Base-by-base conservation (phyloP, 768 basidiomycete genomes). In the Leccinum truebloodii region DNA sequence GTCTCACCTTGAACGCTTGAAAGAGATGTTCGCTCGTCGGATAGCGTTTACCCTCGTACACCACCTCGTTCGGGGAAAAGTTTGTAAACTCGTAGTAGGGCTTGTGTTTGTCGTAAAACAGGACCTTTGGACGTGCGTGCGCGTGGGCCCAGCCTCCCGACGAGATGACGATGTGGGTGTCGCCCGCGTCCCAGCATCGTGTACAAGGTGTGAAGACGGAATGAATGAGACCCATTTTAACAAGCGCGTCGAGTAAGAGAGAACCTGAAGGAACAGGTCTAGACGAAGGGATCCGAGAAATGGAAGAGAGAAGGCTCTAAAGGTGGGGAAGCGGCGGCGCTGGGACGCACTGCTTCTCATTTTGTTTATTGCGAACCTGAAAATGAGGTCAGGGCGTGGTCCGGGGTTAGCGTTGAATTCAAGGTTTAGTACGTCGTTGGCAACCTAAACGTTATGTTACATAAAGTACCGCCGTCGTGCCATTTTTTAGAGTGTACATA, bases 1-100 rank as follows among this genome's bases (percentile, higher is more conserved):
- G 22, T 18, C 70, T n/a, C 58, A 84, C 87, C 72, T 89, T 90
- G 77, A 88, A 86, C 0, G 89, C 87, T 66, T 90, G 88, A 65
- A 89, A 90, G 20, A 90, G 80, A 71, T 90, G 89, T 66, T 90
- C 89, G 69, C 87, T 87, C 7, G 89, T 91, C 0, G 87, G 87
- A 64, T 90, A 91, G 46, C 75, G 76, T 67, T 84, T 86, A 20
- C 84, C 83, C 24, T 83, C 78, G 65, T 88, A 87, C 18, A 80
- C 68, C 8, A 91, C 85, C n/a, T 84, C 78, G 71, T 89, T 86
- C 0, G 83, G 71, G 1, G 89, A 89, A 67, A 89, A 89, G 65
- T 89, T 89, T 7, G 88, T 88, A 65, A 89, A 88, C 18, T 85
- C 87, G 65, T 89, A 88, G 62, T 87, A 78, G 2, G 86, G 87